Conservation (phyloP, 148 eudicot species). For the Chenopodium berlandieri region DNA sequence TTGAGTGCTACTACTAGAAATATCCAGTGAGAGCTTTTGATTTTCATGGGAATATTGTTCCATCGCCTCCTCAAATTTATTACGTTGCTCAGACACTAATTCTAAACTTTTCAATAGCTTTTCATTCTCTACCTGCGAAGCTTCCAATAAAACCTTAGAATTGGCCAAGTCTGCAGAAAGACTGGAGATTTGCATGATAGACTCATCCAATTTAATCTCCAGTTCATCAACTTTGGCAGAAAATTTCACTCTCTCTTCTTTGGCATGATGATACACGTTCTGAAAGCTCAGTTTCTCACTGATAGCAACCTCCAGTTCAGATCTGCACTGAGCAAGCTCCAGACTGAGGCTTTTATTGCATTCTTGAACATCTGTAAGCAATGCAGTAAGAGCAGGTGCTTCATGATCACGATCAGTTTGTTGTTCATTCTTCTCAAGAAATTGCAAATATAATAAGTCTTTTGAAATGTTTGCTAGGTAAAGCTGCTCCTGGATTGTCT, state of each 20-base stretch:
- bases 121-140: constrained; percentile 56
- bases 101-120: constrained; percentile 37
- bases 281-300: constrained; percentile 50
- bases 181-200: constrained; percentile 39
- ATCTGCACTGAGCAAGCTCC: constrained; percentile 60
- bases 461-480: constrained; percentile 53
- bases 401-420: constrained; percentile 37
- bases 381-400: constrained; percentile 32
- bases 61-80: constrained; percentile 41
- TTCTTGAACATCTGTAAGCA: constrained; percentile 41
- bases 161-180: constrained; percentile 48
- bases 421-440: constrained; percentile 41
- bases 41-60: constrained; percentile 35
- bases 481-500: constrained; percentile 59
- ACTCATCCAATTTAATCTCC: constrained; percentile 45
- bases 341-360: constrained; percentile 47
- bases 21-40: constrained; percentile 41
- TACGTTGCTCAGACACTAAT: constrained; percentile 48
- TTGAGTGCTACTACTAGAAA: constrained; percentile 39
- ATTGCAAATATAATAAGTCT: constrained; percentile 51
- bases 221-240: constrained; percentile 57
- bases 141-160: constrained; percentile 45
- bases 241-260: constrained; percentile 41
- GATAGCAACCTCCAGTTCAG: constrained; percentile 52
- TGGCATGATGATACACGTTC: constrained; percentile 41